A percentile compares a stretch with the other conserved stretches of the same genome.
phyloP scores from a whole-genome alignment of 371 early-diverging fungal genomes.

The Circinella minor region DNA sequence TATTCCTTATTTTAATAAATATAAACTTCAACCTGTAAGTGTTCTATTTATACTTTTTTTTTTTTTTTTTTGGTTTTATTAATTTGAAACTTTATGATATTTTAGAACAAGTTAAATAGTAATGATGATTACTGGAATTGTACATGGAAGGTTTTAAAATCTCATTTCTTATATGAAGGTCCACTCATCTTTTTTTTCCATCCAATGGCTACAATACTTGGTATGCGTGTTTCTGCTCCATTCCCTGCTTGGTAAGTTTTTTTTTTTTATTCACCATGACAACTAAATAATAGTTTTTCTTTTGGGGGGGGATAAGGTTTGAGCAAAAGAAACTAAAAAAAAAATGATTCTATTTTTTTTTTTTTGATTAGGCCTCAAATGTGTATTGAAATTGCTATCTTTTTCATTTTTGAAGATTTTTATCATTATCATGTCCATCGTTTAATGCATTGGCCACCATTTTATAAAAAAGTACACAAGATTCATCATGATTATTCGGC shows the following conservation, averaged over 20 bases:
- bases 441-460: slow-evolving; percentile 82
- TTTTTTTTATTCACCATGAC: slow-evolving; percentile 3
- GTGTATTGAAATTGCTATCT: slow-evolving; percentile 64
- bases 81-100: no score
- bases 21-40: slow-evolving; percentile 40
- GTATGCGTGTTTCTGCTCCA: slow-evolving; percentile 84
- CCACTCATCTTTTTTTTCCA: slow-evolving; percentile 89
- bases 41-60: neutral
- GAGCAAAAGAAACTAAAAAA: neutral
- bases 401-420: slow-evolving; percentile 83
- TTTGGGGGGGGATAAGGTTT: no score
- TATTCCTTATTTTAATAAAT: slow-evolving; percentile 30
- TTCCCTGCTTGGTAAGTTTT: slow-evolving; percentile 77
- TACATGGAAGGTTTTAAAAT: slow-evolving; percentile 68
- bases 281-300: no score
- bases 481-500: slow-evolving; percentile 92
- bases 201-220: slow-evolving; percentile 79
- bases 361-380: slow-evolving; percentile 29
- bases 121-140: slow-evolving; percentile 77
- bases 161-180: slow-evolving; percentile 79
- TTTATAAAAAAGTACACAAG: slow-evolving; percentile 93
- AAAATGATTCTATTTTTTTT: neutral
- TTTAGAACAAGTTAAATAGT: slow-evolving; percentile 73
- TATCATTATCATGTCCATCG: slow-evolving; percentile 88
- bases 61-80: neutral